Conservation (phyloP, 176 grass and related monocot genomes). For the Bothriochloa decipiens region DNA sequence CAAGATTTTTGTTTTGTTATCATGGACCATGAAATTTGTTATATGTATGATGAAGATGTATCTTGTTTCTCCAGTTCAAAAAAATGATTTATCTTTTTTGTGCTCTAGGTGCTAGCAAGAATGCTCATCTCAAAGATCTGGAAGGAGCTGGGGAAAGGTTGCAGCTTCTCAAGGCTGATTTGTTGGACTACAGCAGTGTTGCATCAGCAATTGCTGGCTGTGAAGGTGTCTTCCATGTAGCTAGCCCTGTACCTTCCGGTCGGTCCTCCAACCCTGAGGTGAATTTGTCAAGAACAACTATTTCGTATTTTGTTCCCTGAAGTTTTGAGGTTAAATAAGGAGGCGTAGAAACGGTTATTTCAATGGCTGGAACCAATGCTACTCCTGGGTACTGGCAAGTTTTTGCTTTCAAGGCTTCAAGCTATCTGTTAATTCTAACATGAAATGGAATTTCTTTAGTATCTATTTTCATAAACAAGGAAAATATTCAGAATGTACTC, state of each 20-base stretch:
- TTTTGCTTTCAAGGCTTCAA: not conserved
- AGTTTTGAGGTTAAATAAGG: not conserved
- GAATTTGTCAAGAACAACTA: not conserved
- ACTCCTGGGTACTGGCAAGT: not conserved
- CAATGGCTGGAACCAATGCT: not conserved
- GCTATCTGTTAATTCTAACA: not conserved
- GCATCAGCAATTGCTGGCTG: conserved; percentile 54
- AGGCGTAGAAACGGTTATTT: not conserved
- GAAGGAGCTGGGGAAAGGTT: conserved; percentile 55
- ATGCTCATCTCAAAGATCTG: conserved; percentile 64
- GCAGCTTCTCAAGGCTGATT: conserved; percentile 63
- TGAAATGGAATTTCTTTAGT: not conserved
- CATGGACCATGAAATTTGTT: not conserved
- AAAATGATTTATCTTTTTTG: conserved; percentile 3
- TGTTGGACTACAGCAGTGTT: conserved; percentile 58
- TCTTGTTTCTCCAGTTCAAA: not conserved
- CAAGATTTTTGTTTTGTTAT: not conserved
- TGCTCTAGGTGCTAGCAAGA: conserved; percentile 64
- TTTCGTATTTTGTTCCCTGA: not conserved
- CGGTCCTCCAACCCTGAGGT: conserved; percentile 73
- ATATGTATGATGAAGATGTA: not conserved
- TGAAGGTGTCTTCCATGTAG: conserved; percentile 79
- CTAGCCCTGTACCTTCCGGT: conserved; percentile 61
- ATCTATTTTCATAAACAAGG: not conserved
- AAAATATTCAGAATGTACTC: not conserved